Conservation (phyloP, 768 basidiomycete species). For the Cystobasidium tubakii region DNA sequence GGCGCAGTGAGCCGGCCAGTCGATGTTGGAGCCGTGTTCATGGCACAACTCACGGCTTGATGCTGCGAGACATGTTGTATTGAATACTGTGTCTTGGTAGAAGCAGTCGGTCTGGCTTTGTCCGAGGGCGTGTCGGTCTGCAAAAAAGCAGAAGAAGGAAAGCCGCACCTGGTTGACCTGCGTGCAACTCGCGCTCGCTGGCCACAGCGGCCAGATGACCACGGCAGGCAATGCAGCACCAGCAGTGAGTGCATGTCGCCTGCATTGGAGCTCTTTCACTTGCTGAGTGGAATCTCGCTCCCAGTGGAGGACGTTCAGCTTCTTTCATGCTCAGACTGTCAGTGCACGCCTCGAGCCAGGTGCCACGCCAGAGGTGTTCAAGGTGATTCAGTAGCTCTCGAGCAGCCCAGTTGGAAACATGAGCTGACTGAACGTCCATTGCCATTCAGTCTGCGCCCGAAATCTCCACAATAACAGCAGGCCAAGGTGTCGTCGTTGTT, state of each 20-base stretch:
- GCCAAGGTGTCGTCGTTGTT: constrained; percentile 64
- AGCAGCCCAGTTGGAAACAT: neutral
- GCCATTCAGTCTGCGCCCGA: constrained; percentile 35
- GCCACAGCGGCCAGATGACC: constrained; percentile 7
- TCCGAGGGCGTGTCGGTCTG: neutral
- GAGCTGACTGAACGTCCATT: neutral
- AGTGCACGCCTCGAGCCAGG: constrained; percentile 27
- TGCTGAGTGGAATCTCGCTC: neutral
- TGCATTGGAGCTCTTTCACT: neutral
- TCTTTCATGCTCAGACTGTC: constrained; percentile 31
- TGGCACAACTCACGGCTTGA: constrained; percentile 7
- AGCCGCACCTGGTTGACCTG: neutral
- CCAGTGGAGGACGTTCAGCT: constrained; percentile 34
- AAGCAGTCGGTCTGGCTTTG: neutral
- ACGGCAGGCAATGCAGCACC: constrained; percentile 12
- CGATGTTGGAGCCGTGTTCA: neutral
- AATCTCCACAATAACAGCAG: constrained; percentile 63
- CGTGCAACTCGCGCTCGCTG: neutral
- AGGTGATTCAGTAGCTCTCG: constrained; percentile 12
- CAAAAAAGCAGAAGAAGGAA: neutral
- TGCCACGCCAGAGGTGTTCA: constrained; percentile 14
- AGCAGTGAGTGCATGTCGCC: neutral
- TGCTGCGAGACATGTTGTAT: neutral
- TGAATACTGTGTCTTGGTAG: neutral
- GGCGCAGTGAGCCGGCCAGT: neutral